These are phyloP conservation scores for Geotrichum citri-aurantii DNA, from an alignment of 1,139 yeast genomes.

Conservation along the genomic window DNA sequence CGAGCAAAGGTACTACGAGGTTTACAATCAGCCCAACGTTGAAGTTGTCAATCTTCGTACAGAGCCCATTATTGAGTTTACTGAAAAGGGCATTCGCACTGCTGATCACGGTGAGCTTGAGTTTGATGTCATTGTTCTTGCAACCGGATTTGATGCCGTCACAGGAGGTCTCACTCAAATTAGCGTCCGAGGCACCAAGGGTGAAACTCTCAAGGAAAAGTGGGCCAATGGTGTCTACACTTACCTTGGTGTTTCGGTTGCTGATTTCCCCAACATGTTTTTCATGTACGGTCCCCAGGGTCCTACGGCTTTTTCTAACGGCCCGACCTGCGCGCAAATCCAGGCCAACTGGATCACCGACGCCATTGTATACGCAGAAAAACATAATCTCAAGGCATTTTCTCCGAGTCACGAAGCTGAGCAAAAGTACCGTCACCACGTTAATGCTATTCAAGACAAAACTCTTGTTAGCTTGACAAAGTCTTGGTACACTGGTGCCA, in stretches of 20 bases:
- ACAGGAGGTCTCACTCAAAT: slow-evolving; percentile 33
- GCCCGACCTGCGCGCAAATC: slow-evolving; percentile 21
- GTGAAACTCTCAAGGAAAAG: slow-evolving; percentile 25
- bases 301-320: slow-evolving; percentile 34
- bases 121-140: slow-evolving; percentile 30
- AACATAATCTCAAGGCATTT: slow-evolving; percentile 7
- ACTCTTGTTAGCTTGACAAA: slow-evolving; percentile 13
- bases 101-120: slow-evolving; percentile 25
- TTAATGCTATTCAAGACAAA: slow-evolving; percentile 12
- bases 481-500: slow-evolving; percentile 20
- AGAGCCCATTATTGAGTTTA: slow-evolving; percentile 28
- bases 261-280: slow-evolving; percentile 32
- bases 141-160: slow-evolving; percentile 34
- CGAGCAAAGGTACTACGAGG: slow-evolving; percentile 29
- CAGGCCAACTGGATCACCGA: slow-evolving; percentile 19
- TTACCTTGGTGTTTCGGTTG: slow-evolving; percentile 28
- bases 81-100: slow-evolving; percentile 27
- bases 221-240: slow-evolving; percentile 30
- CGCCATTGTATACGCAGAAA: slow-evolving; percentile 11
- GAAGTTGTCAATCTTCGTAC: slow-evolving; percentile 28
- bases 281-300: slow-evolving; percentile 35
- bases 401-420: slow-evolving; percentile 15
- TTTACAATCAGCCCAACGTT: slow-evolving; percentile 32
- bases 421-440: slow-evolving; percentile 9
- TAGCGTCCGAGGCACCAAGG: slow-evolving; percentile 24